Evolutionary conservation across 192 early-diverging fungal genomes (phyloP), one percentile per base, ranked within the genome.

Genomic region (Umbelopsis ramanniana): DNA sequence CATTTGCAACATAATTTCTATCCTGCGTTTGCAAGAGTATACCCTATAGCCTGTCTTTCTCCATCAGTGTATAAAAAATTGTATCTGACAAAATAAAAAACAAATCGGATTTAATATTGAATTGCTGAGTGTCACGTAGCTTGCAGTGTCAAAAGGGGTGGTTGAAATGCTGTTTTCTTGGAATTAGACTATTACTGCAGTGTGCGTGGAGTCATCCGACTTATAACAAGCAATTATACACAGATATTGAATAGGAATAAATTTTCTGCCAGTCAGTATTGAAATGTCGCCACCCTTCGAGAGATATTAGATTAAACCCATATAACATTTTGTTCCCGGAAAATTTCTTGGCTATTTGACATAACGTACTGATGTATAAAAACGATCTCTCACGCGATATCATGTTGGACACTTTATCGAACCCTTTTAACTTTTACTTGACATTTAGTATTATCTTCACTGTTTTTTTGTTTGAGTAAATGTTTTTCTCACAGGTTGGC

Each of bases 1-100:
- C 48, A n/a, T 63, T 63, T 63, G 57, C 57, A 63, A 63, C 10
- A 63, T 33, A 63, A 43, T 63, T 63, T 63, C 12, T 37, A 15
- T 63, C 57, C 57, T 63, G 57, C 33, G 33, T 63, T 29, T 29
- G 33, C 57, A 63, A 63, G 57, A 63, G 57, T 63, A 63, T 29
- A 63, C 57, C 57, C 26, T n/a, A 11, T 11, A 63, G 17, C 57
- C 37, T 63, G 6, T n/a, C 7, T 63, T 19, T 35, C 26, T 35
- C 26, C 7, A 15, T 63, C 14, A 29, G 14, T 19, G 8, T 29
- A 19, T 38, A 37, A 35, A 50, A 55, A 57, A 26, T 24, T 12
- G 46, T 26, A 48, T 1, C 45, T 21, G 43, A n/a, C 1, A 4
- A 43, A 67, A 45, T 43, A 43, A 43, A 37, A 67, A 14, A 21